Conservation (phyloP, 164 flowering plant species). For the Echeveria elegans region DNA sequence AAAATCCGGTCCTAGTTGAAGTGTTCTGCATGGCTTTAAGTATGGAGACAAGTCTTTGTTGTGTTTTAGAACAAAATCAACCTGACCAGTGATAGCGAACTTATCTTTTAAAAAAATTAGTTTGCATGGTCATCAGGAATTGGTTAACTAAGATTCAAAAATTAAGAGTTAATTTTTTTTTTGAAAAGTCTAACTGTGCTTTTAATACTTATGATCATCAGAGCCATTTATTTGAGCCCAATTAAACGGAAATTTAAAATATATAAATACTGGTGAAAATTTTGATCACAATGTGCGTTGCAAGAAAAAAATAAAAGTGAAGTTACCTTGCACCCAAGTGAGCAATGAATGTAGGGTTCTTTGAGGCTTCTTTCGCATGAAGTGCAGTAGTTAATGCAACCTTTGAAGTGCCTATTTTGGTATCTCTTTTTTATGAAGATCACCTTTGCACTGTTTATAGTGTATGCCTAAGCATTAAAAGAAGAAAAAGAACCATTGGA, state of each 20-base stretch:
- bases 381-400: conserved; percentile 77
- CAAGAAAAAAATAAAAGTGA: neutral
- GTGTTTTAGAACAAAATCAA: conserved; percentile 68
- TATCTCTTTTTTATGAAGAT: conserved; percentile 92
- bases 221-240: no score
- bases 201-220: no score
- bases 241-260: no score
- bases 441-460: conserved; percentile 85
- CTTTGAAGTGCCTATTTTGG: conserved; percentile 86
- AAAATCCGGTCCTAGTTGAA: conserved; percentile 78
- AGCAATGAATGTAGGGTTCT: conserved; percentile 83
- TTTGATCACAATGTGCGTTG: no score
- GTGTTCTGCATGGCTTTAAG: conserved; percentile 53
- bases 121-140: neutral
- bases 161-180: no score
- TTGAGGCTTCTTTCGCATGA: conserved; percentile 89
- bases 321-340: conserved; percentile 89
- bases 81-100: conserved; percentile 26
- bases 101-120: neutral
- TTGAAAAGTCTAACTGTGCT: no score
- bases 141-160: neutral
- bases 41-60: conserved; percentile 59
- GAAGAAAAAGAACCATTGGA: neutral
- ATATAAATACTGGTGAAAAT: no score
- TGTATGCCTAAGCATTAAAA: conserved; percentile 42